A percentile compares a stretch with the other conserved stretches of the same genome.
Evolutionary conservation across 345 rosid genomes (phyloP).

Genomic region (Aegle marmelos): DNA sequence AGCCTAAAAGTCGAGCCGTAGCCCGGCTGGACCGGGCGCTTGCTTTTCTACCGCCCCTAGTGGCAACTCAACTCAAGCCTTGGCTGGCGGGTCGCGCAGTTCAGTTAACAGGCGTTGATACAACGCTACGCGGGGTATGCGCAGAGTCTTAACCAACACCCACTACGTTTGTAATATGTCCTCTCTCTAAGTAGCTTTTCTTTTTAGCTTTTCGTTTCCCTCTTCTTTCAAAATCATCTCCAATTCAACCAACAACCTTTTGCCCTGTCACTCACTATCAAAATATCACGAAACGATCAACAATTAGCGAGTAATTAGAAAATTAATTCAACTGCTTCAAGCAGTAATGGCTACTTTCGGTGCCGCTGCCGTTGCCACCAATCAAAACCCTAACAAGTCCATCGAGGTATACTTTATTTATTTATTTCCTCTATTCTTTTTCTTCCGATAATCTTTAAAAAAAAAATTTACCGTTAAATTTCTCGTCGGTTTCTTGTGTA

Average conservation of each 20-base stretch:
- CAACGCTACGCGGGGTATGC: not conserved
- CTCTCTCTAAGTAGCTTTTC: not conserved
- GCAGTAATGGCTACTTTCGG: slow-evolving; percentile 69
- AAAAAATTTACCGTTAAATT: not conserved
- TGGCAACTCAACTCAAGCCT: no score
- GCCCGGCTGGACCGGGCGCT: no score
- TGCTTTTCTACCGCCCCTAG: no score
- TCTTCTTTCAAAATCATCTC: slow-evolving; percentile 2
- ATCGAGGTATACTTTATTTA: slow-evolving; percentile 45
- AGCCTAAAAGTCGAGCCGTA: no score
- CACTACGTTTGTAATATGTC: not conserved
- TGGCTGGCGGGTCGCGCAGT: not conserved
- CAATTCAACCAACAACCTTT: no score
- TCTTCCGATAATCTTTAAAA: not conserved
- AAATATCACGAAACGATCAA: no score
- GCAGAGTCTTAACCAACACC: not conserved
- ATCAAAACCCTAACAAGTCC: slow-evolving; percentile 78
- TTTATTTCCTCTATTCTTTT: not conserved
- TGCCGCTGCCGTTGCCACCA: slow-evolving; percentile 33
- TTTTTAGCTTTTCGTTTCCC: not conserved
- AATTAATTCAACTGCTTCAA: not conserved
- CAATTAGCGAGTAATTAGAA: not conserved
- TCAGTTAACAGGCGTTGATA: not conserved
- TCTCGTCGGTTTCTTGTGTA: not conserved
- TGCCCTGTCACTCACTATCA: no score